Conservation (phyloP, 352 stramenopile species). For the Pythium phragmiticola region DNA sequence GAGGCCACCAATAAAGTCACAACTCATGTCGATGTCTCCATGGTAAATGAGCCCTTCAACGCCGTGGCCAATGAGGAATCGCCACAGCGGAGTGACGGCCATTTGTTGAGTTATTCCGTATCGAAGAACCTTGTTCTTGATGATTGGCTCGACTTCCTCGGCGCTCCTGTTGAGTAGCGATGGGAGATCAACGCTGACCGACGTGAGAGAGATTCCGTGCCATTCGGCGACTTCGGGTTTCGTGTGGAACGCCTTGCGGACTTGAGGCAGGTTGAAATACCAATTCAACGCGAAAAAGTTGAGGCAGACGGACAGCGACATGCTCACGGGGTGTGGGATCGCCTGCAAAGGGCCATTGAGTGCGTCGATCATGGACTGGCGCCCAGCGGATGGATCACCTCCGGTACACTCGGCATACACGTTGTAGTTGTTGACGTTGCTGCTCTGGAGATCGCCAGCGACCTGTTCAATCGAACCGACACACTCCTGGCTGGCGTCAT, state of each 20-base stretch:
- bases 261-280: conserved; percentile 52
- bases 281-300: conserved; percentile 14
- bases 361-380: conserved; percentile 10
- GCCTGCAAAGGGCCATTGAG: conserved; percentile 20
- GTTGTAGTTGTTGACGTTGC: conserved; percentile 33
- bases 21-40: conserved; percentile 65
- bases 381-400: conserved; percentile 12
- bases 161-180: conserved; percentile 13
- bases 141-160: conserved; percentile 15
- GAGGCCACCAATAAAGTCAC: conserved; percentile 60
- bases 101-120: conserved; percentile 15
- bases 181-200: conserved; percentile 6
- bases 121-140: conserved; percentile 26
- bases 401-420: conserved; percentile 23
- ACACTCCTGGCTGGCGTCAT: conserved; percentile 8
- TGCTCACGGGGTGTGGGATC: conserved; percentile 30
- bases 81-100: not conserved
- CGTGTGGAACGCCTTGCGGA: conserved; percentile 64
- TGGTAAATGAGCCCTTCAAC: conserved; percentile 69
- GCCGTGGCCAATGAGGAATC: conserved; percentile 28
- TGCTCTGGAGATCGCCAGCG: not conserved
- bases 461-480: conserved; percentile 2
- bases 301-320: conserved; percentile 32
- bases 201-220: conserved; percentile 39
- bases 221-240: conserved; percentile 34